phyloP scores from a whole-genome alignment of 208 protist species.

The Tritrichomonas musculus region DNA sequence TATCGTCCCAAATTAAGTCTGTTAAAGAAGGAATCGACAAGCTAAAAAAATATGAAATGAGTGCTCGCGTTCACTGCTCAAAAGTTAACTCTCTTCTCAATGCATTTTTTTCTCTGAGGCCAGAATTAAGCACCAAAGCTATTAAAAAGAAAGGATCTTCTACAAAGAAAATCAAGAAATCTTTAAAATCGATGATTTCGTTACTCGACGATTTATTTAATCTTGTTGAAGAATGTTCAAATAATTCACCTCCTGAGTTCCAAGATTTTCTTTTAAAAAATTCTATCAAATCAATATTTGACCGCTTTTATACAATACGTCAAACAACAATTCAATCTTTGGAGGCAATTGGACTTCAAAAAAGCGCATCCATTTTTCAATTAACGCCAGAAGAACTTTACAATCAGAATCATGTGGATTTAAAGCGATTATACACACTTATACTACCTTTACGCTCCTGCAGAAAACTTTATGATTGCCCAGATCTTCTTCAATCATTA shows the following conservation, averaged over 20 bases:
- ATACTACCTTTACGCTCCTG: neutral
- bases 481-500: neutral
- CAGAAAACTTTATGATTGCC: neutral
- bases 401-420: neutral
- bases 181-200: neutral
- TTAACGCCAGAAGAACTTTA: neutral
- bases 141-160: neutral
- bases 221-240: neutral
- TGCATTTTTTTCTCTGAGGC: neutral
- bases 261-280: neutral
- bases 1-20: no score
- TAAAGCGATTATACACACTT: neutral
- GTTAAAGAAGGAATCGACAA: no score
- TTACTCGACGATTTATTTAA: neutral
- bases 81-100: neutral
- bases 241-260: neutral
- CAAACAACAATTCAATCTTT: neutral
- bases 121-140: neutral
- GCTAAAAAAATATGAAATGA: neutral
- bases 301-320: neutral
- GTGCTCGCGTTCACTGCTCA: neutral
- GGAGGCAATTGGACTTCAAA: neutral
- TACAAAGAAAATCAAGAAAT: neutral
- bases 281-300: neutral
- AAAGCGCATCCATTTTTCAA: neutral